Conservation (phyloP, 1,139 yeast species). For the Debaryomycetaceae sp. region DNA sequence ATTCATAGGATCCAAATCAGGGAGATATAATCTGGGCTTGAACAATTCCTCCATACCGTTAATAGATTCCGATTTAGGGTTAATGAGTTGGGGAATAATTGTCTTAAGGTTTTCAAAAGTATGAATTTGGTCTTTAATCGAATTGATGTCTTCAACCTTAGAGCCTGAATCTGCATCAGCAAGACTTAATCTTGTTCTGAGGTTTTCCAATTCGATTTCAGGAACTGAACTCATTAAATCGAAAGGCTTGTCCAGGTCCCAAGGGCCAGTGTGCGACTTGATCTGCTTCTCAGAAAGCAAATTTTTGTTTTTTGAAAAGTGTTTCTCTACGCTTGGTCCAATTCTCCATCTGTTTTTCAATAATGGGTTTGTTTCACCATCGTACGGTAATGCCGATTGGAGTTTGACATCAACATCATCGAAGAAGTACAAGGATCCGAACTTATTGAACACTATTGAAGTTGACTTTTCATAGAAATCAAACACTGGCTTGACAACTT, state of each 20-base stretch:
- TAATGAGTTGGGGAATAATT: constrained; percentile 55
- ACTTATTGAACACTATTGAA: constrained; percentile 58
- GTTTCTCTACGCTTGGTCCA: constrained; percentile 84
- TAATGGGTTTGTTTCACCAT: constrained; percentile 55
- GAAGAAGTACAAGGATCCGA: constrained; percentile 77
- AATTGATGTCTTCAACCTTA: constrained; percentile 38
- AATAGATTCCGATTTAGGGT: constrained; percentile 46
- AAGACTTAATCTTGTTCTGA: constrained; percentile 51
- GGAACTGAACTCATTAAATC: constrained; percentile 65
- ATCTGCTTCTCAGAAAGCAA: constrained; percentile 43
- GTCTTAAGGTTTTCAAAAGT: constrained; percentile 59
- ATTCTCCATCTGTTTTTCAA: constrained; percentile 76
- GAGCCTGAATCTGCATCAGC: constrained; percentile 53
- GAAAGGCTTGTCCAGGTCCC: constrained; percentile 56
- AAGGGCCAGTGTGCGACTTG: constrained; percentile 67
- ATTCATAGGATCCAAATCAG: constrained; percentile 91
- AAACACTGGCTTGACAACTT: constrained; percentile 60
- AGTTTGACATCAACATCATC: constrained; percentile 52
- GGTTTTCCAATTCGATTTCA: constrained; percentile 61
- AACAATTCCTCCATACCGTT: constrained; percentile 62
- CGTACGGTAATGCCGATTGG: constrained; percentile 53
- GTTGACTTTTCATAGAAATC: constrained; percentile 55
- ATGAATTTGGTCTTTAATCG: constrained; percentile 46
- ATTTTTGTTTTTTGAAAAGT: constrained; percentile 67
- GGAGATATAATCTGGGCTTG: constrained; percentile 70